Evolutionary conservation across 2,329 filamentous ascomycete species (phyloP).

Genomic region (Fusarium tuaranense): DNA sequence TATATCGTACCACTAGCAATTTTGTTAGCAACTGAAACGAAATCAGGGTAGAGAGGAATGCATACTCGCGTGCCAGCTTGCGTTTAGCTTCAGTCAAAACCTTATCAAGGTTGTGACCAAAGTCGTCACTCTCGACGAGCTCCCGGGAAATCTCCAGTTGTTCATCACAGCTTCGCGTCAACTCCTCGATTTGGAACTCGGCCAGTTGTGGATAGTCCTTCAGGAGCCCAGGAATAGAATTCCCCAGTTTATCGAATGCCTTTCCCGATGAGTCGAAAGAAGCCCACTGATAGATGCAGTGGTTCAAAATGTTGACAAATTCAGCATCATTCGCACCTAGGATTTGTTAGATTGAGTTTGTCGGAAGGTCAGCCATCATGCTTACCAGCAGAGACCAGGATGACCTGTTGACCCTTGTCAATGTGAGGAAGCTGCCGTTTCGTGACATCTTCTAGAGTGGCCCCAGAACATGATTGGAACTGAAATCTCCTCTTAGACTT

Average conservation of each 20-base stretch:
- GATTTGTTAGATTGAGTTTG: background rate
- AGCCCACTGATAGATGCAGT: background rate
- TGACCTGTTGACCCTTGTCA: background rate
- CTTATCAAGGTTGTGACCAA: background rate
- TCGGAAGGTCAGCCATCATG: too few relatives aligned
- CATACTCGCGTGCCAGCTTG: background rate
- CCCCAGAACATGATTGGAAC: constrained; percentile 2
- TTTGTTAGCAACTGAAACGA: background rate
- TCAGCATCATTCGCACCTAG: background rate
- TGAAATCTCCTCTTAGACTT: background rate
- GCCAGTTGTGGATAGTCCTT: background rate
- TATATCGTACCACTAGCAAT: background rate
- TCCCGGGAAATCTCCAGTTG: background rate
- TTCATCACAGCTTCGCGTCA: background rate
- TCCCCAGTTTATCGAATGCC: background rate
- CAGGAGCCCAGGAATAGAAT: background rate
- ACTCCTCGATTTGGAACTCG: background rate
- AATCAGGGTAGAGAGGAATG: background rate
- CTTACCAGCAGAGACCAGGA: background rate
- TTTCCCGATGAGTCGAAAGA: background rate
- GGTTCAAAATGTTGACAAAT: background rate
- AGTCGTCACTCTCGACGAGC: background rate
- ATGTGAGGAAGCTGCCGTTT: background rate
- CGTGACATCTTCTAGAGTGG: background rate
- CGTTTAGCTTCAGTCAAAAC: background rate